Percentiles rank a stretch among this genome's conserved stretches.
These are phyloP conservation scores for Allium sativum DNA, from an alignment of 106 monocot species.

Conservation along the genomic window DNA sequence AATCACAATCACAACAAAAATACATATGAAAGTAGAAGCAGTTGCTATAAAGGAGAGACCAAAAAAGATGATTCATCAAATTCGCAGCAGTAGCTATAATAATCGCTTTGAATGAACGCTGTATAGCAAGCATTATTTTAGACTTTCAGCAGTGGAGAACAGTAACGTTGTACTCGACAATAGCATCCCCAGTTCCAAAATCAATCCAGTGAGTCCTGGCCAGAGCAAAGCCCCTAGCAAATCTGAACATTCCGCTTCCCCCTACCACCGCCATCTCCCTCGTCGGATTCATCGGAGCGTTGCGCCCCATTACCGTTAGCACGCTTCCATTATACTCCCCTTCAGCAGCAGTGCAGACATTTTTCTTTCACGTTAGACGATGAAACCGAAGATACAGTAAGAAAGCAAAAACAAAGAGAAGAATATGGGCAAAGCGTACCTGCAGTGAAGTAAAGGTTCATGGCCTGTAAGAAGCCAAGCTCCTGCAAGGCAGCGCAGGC, in stretches of 20 bases:
- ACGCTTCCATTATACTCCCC: constrained; percentile 27
- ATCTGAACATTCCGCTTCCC: constrained; percentile 22
- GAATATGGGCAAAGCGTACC: too few species aligned
- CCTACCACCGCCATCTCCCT: constrained; percentile 33
- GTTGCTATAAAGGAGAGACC: too few species aligned
- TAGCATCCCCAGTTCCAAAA: constrained; percentile 3
- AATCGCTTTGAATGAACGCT: too few species aligned
- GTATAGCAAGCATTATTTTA: neutral
- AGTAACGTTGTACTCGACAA: constrained; percentile 15
- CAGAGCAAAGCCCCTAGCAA: constrained; percentile 18
- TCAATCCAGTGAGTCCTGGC: constrained; percentile 7
- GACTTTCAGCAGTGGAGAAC: neutral
- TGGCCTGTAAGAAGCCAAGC: neutral
- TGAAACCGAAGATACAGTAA: too few species aligned
- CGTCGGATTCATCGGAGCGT: neutral
- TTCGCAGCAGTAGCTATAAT: too few species aligned
- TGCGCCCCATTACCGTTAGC: constrained; percentile 10
- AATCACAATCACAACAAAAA: too few species aligned
- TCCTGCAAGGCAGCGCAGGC: constrained; percentile 8
- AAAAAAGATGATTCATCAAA: too few species aligned
- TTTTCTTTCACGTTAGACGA: too few species aligned
- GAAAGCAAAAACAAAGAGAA: too few species aligned
- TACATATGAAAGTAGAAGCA: too few species aligned
- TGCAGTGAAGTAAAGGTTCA: constrained; percentile 11
- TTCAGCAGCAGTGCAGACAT: neutral